These are phyloP conservation scores for Hymenoscyphus salicellus DNA, from an alignment of 2,329 filamentous ascomycete genomes.

Conservation along the genomic window DNA sequence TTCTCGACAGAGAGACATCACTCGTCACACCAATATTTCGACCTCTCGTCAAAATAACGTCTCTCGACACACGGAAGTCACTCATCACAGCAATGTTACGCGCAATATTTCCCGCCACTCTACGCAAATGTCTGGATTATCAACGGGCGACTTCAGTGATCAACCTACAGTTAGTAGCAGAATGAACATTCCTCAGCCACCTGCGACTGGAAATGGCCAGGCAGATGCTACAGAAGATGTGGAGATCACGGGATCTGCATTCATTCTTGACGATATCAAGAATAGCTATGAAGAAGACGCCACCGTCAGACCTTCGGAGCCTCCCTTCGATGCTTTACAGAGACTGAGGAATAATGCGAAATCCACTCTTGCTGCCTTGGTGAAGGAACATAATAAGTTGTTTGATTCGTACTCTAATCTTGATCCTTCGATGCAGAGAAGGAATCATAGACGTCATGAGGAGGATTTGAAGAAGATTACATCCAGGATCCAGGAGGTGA, in stretches of 20 bases:
- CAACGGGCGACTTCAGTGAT: neutral
- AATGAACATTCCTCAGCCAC: neutral
- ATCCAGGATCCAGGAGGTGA: neutral
- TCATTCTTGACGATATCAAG: neutral
- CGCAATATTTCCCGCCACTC: neutral
- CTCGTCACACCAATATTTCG: neutral
- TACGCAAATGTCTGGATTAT: conserved; percentile 1
- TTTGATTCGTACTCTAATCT: neutral
- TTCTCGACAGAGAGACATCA: neutral
- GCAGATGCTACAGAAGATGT: neutral
- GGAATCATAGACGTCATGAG: neutral
- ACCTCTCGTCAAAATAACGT: neutral
- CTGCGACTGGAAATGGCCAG: neutral
- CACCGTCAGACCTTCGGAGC: neutral
- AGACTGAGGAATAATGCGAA: neutral
- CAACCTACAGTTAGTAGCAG: neutral
- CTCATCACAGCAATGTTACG: neutral
- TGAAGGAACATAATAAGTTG: neutral
- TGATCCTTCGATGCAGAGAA: neutral
- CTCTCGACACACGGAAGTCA: neutral
- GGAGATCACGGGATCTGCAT: neutral
- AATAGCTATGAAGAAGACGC: neutral
- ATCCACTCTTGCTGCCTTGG: neutral
- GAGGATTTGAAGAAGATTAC: neutral
- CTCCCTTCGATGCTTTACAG: neutral